Base-by-base conservation (phyloP, 495 filamentous ascomycete species). In the Hypoxylon trugodes region DNA sequence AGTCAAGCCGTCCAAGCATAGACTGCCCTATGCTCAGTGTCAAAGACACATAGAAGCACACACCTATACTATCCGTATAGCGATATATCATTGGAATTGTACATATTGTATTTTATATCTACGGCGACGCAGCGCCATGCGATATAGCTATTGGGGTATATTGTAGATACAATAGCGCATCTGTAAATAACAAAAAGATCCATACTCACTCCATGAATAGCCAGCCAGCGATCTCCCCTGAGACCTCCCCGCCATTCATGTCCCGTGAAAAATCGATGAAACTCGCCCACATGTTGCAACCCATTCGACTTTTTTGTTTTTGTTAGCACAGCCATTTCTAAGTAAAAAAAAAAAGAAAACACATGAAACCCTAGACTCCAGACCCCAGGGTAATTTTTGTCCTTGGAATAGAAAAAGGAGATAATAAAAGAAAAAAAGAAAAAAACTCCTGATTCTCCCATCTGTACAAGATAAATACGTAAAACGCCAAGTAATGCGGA, bases 121-220 rank as follows among this genome's bases (percentile, higher is more conserved):
- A 59, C 52, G 43, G 35, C 22, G 43, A 40, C 48, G 22, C 40
- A 49, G 52, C 19, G 41, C 47, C 40, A 48, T 32, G 53, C 36
- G 26, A 45, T 57, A 68, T 59, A 62, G 53, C 41, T 55, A 68
- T 65, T 47, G 56, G 65, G 65, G 65, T 68, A 68, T 68, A 68
- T 59, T 50, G 65, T 60, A 68, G 54, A 64, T 56, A 68, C 55
- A 59, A 43, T 49, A 59, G 35, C 52, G 47, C 59, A 38, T 53
- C 54, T 37, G 65, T 55, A 65, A 51, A 59, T 49, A 55, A 16
- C 33, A 48, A 33, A 50, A 45, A 64, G n/a, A n/a, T n/a, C 49
- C 32, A 43, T 24, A 45, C 30, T 37, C 51, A 19, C 19, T 51
- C 38, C 30, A 56, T n/a, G 18, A 56, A 43, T 12, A 6, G 40